phyloP scores from a whole-genome alignment of 2,329 filamentous ascomycete species.

The Exophiala sideris region DNA sequence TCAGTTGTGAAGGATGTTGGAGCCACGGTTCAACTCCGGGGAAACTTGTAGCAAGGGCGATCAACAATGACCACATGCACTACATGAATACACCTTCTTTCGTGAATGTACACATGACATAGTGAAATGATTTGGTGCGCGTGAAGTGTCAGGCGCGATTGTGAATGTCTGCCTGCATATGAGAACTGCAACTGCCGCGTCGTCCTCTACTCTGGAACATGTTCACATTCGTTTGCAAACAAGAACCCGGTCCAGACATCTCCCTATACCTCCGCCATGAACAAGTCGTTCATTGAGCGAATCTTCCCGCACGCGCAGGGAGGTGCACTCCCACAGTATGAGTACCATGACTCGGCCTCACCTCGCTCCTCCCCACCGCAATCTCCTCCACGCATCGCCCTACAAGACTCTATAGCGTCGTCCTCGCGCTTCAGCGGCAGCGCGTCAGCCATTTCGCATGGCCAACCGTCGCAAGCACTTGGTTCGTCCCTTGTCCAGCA shows the following conservation, averaged over 20 bases:
- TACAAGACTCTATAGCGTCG: conserved; percentile 12
- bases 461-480: conserved; percentile 8
- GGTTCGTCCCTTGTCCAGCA: conserved; percentile 23
- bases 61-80: neutral
- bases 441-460: conserved; percentile 2
- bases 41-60: too few relatives aligned
- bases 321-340: conserved; percentile 16
- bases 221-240: neutral
- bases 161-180: neutral
- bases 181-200: neutral
- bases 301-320: conserved; percentile 24
- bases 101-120: neutral
- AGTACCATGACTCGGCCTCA: conserved; percentile 11
- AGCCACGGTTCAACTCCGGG: too few relatives aligned
- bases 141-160: neutral
- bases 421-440: neutral
- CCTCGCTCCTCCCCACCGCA: conserved; percentile 2
- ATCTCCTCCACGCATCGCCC: conserved; percentile 14
- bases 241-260: neutral
- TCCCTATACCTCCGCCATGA: conserved; percentile 14
- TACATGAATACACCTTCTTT: neutral
- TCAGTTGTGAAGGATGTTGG: neutral
- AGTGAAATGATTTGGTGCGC: neutral
- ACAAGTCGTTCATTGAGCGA: conserved; percentile 28
- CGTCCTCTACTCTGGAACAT: neutral